Evolutionary conservation across 1,284 basidiomycete genomes (phyloP), one percentile per base, ranked within the genome.

Genomic region (Leccinum solheimii): DNA sequence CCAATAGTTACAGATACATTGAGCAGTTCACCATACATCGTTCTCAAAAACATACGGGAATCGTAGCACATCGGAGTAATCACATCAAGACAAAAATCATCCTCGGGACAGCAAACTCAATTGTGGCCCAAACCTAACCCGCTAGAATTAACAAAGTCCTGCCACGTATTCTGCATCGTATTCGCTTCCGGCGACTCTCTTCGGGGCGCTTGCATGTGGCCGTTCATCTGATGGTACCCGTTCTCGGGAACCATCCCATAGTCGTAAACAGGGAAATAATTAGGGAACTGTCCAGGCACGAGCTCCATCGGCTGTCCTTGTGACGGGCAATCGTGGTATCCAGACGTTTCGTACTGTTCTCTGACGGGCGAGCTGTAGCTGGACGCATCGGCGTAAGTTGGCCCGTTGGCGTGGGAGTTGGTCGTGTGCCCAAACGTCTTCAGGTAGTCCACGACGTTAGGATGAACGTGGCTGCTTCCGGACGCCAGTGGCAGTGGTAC

Each of bases 251-350:
- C 70, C 60, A 79, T 77, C 14, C 79, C 81, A 71, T 91, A 91
- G 69, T 91, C 90, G 66, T 88, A 91, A 34, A 90, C 89, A 1
- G 87, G 83, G 79, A 91, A 90, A 67, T 91, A 91, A 65, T 81
- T 82, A 9, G 89, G 89, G 75, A 86, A 84, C 30, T 78, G 73
- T 5, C 69, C 69, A 6, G 71, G 66, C 2, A 71, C 68, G 13
- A 75, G 60, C 45, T 74, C 70, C 74, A 75, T 73, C 55, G 65
- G 64, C 27, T 73, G 75, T 34, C 74, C 65, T 55, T 65, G 71
- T n/a, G 62, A 59, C 8, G 64, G 60, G 49, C 64, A 64, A 48
- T 73, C 69, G 14, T 55, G 61, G 19, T 74, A 76, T 30, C 62
- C 66, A 14, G 71, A 51, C 3, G 70, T 52, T 23, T 73, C 68